phyloP scores from a whole-genome alignment of 768 basidiomycete genomes.

The Panellus pusillus region DNA sequence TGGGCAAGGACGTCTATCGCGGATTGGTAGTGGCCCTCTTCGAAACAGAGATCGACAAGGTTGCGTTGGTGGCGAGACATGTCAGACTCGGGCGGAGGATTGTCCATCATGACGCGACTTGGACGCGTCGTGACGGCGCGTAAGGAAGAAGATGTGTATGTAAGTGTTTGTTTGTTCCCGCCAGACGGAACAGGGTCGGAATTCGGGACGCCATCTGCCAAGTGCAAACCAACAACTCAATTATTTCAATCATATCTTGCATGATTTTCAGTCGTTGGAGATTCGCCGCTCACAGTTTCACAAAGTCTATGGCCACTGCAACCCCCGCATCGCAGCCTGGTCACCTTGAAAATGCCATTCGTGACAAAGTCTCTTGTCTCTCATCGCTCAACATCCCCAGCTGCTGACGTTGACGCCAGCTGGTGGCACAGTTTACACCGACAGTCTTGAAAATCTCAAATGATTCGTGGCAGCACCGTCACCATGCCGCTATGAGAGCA shows the following conservation, averaged over 20 bases:
- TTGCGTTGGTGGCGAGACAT: constrained; percentile 50
- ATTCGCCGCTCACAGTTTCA: not conserved
- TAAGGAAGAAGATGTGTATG: not conserved
- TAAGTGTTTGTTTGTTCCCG: not conserved
- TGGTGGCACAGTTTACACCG: constrained; percentile 62
- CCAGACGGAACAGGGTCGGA: not conserved
- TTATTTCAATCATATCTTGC: not conserved
- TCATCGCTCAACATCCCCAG: constrained; percentile 14
- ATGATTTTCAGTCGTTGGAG: not conserved
- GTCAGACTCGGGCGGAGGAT: constrained; percentile 34
- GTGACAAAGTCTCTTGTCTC: constrained; percentile 47
- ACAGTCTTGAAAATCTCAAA: constrained; percentile 67
- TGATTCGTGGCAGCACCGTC: constrained; percentile 83
- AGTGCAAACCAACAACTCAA: not conserved
- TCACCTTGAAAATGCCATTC: constrained; percentile 60
- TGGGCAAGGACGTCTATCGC: constrained; percentile 65
- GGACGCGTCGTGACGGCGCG: constrained; percentile 9
- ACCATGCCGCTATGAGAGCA: constrained; percentile 80
- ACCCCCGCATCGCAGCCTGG: constrained; percentile 24
- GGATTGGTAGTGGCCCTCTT: constrained; percentile 74
- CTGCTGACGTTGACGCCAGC: constrained; percentile 40
- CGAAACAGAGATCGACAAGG: constrained; percentile 71
- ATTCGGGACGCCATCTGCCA: not conserved
- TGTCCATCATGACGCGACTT: not conserved
- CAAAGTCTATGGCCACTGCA: constrained; percentile 2